Evolutionary conservation across 1,139 yeast genomes (phyloP).

Genomic region (Yamadazyma conglobata): DNA sequence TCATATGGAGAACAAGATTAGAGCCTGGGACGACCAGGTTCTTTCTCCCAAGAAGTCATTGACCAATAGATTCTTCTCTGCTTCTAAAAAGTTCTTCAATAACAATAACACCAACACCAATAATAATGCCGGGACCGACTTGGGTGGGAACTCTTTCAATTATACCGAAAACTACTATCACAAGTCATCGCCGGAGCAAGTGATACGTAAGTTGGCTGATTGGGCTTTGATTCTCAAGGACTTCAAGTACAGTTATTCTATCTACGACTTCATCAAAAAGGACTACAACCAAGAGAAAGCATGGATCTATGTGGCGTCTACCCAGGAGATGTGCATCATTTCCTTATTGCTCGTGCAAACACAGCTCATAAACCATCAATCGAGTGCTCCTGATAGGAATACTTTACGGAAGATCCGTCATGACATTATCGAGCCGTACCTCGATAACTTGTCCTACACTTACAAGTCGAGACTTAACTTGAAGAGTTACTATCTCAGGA

Average conservation of each 20-base stretch:
- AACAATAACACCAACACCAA: slow-evolving; percentile 18
- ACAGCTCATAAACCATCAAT: slow-evolving; percentile 20
- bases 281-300: slow-evolving; percentile 80
- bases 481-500: slow-evolving; percentile 58
- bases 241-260: slow-evolving; percentile 78
- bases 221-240: slow-evolving; percentile 89
- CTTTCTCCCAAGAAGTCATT: slow-evolving; percentile 69
- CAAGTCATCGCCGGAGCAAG: slow-evolving; percentile 67
- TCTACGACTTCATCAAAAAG: slow-evolving; percentile 77
- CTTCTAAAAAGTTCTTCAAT: slow-evolving; percentile 55
- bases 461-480: slow-evolving; percentile 57
- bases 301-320: slow-evolving; percentile 78
- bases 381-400: slow-evolving; percentile 37
- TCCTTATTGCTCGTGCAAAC: slow-evolving; percentile 70
- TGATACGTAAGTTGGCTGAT: slow-evolving; percentile 80
- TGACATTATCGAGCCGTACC: slow-evolving; percentile 59
- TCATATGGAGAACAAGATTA: slow-evolving; percentile 71
- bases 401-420: slow-evolving; percentile 60
- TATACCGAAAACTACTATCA: slow-evolving; percentile 51
- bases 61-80: slow-evolving; percentile 71
- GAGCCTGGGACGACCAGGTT: slow-evolving; percentile 74
- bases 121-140: slow-evolving; percentile 3
- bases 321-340: slow-evolving; percentile 83
- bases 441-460: slow-evolving; percentile 58
- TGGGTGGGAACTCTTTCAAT: slow-evolving; percentile 25